Base-by-base conservation (phyloP, 169 alveolate species). In the Cystoisospora suis region DNA sequence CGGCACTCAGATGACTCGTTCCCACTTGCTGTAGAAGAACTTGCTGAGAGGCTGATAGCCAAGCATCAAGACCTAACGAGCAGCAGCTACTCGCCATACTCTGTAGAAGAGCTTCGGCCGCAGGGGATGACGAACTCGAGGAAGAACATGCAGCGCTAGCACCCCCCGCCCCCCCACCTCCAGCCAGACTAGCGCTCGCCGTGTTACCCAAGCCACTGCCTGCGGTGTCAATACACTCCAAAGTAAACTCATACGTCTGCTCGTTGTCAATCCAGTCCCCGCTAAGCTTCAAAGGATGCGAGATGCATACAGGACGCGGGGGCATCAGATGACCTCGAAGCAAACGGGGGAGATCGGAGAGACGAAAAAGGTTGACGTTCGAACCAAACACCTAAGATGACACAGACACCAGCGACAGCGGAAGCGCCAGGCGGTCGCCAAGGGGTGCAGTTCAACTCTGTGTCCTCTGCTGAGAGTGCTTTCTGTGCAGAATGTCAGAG, bases 231-330 rank as follows among this genome's bases (percentile, higher is more conserved):
- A 81, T 42, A 36, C 88, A 81, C 29, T 81, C 88, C 69, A 81
- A 38, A 9, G 88, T n/a, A 45, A 81, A 81, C 32, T 81, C 88
- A 44, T 81, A 81, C 56, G 88, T 32, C 36, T 81, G 88, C 75
- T 81, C 88, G 88, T 46, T 81, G 40, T 81, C 88, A 4, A 81
- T 47, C 88, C 88, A 81, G 65, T 81, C 88, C 20, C 88, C 88
- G 12, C 72, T 15, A 1, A 81, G 88, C 56, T 49, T 81, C 36
- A 46, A 38, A 0, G 56, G 38, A 36, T 81, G 75, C 38, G 44
- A 34, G 20, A 81, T 81, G 47, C 44, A 42, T 5, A 81, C 88
- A 20, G 88, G 88, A 5, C 49, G 40, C 45, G 81, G 90, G 34
- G 81, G 90, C 81, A 83, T 58, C 59, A 83, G 36, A 12, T 59